phyloP scores from a whole-genome alignment of 2,329 filamentous ascomycete genomes.

The Aspergillus luchuensis region DNA sequence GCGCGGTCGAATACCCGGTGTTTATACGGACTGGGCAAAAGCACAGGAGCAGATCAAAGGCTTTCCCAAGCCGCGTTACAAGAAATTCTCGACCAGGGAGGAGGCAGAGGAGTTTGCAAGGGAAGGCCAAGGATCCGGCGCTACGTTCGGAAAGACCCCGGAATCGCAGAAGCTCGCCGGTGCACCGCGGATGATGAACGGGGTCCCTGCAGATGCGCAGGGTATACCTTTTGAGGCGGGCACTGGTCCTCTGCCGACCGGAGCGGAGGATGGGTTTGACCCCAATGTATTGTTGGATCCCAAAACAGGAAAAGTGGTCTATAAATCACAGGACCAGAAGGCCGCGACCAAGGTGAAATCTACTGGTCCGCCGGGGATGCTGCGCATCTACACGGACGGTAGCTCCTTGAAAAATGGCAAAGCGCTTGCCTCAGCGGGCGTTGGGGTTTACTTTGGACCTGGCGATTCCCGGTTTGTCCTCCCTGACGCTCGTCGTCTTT shows the following conservation, averaged over 20 bases:
- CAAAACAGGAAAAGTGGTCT: slow-evolving; percentile 55
- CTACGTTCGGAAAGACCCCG: slow-evolving; percentile 31
- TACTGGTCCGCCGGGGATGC: slow-evolving; percentile 51
- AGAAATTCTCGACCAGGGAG: slow-evolving; percentile 65
- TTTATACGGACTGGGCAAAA: slow-evolving; percentile 68
- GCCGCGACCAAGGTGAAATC: slow-evolving; percentile 48
- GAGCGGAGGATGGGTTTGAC: slow-evolving; percentile 64
- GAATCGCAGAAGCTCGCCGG: slow-evolving; percentile 37
- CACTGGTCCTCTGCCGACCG: slow-evolving; percentile 57
- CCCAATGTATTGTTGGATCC: slow-evolving; percentile 58
- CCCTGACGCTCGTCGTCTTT: not conserved
- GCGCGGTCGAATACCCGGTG: slow-evolving; percentile 59
- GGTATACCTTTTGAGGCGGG: slow-evolving; percentile 53
- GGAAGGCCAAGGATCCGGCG: slow-evolving; percentile 36
- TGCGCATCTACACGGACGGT: slow-evolving; percentile 66
- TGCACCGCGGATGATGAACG: slow-evolving; percentile 43
- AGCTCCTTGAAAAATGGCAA: slow-evolving; percentile 62
- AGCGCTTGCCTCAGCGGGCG: slow-evolving; percentile 57
- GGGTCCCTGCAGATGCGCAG: slow-evolving; percentile 47
- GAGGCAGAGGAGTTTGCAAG: slow-evolving; percentile 79
- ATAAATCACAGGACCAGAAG: slow-evolving; percentile 57
- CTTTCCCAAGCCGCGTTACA: slow-evolving; percentile 68
- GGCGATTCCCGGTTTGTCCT: slow-evolving; percentile 55
- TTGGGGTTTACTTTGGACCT: slow-evolving; percentile 67
- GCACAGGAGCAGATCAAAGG: slow-evolving; percentile 74